A percentile compares a stretch with the other conserved stretches of the same genome.
Evolutionary conservation across 768 basidiomycete species (phyloP).

Genomic region (Tylopilus vinaceipallidus): DNA sequence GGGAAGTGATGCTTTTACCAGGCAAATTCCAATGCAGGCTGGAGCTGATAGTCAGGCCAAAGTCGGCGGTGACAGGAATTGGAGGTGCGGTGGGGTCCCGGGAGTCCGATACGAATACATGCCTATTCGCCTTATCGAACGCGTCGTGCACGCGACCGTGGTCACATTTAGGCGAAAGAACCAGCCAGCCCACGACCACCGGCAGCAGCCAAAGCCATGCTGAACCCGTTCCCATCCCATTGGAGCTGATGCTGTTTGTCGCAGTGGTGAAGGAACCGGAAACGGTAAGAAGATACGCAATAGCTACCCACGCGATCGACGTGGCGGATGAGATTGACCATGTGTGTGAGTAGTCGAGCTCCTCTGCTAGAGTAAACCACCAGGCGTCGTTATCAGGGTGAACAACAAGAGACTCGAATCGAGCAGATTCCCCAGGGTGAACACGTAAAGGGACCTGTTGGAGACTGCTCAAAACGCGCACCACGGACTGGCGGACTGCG

Average conservation of each 20-base stretch:
- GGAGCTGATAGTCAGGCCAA: slow-evolving; percentile 15
- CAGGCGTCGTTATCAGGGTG: slow-evolving; percentile 42
- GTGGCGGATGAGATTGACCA: slow-evolving; percentile 41
- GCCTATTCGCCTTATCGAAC: slow-evolving; percentile 14
- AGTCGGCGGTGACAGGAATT: background rate
- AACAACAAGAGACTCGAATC: slow-evolving; percentile 43
- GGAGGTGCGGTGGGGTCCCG: background rate
- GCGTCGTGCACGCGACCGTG: slow-evolving; percentile 24
- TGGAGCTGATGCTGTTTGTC: slow-evolving; percentile 24
- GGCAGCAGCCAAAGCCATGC: slow-evolving; percentile 45
- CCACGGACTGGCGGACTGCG: slow-evolving; percentile 21
- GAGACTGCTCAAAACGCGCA: slow-evolving; percentile 36
- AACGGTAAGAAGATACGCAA: slow-evolving; percentile 36
- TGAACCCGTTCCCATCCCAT: slow-evolving; percentile 40
- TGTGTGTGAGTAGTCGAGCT: slow-evolving; percentile 38
- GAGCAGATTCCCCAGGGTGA: too few species aligned
- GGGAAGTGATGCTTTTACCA: slow-evolving; percentile 4
- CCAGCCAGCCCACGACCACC: slow-evolving; percentile 40
- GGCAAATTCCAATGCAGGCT: slow-evolving; percentile 1
- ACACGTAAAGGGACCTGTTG: slow-evolving; percentile 43
- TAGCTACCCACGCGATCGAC: slow-evolving; percentile 42
- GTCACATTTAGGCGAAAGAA: slow-evolving; percentile 41
- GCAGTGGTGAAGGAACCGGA: slow-evolving; percentile 15
- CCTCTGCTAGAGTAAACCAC: slow-evolving; percentile 35
- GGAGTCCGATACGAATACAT: too few species aligned